These are phyloP conservation scores for Eucalyptus cloeziana DNA, from an alignment of 345 rosid genomes.

Conservation along the genomic window DNA sequence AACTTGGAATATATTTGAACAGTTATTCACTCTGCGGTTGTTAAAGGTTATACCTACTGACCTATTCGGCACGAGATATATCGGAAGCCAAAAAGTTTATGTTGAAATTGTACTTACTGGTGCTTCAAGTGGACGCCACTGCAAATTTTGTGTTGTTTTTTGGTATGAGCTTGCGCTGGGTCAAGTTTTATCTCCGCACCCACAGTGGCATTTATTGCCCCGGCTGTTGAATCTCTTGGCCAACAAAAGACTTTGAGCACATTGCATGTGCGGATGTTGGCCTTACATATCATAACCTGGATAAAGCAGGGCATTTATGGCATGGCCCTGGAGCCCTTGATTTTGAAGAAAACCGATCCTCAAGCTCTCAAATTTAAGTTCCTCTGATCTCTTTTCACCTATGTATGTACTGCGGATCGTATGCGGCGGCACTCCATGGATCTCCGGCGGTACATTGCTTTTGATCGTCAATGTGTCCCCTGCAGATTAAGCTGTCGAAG, in stretches of 20 bases:
- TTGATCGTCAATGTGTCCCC: too few species aligned
- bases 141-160: not conserved
- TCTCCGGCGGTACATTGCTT: too few species aligned
- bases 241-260: not conserved
- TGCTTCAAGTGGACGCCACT: not conserved
- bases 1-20: rapidly evolving
- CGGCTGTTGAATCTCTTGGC: not conserved
- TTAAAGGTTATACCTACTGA: rapidly evolving
- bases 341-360: not conserved
- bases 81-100: not conserved
- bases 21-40: not conserved
- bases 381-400: not conserved
- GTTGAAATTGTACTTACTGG: not conserved
- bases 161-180: not conserved
- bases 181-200: not conserved
- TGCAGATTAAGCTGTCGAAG: too few species aligned
- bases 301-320: not conserved
- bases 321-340: not conserved
- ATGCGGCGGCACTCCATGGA: not conserved
- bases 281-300: not conserved
- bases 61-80: rapidly evolving
- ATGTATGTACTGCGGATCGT: not conserved
- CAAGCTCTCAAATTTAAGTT: not conserved
- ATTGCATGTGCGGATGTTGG: not conserved
- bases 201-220: not conserved